Evolutionary conservation across 2,329 filamentous ascomycete genomes (phyloP), one percentile per base, ranked within the genome.

Genomic region (Magnaporthiopsis poae): DNA sequence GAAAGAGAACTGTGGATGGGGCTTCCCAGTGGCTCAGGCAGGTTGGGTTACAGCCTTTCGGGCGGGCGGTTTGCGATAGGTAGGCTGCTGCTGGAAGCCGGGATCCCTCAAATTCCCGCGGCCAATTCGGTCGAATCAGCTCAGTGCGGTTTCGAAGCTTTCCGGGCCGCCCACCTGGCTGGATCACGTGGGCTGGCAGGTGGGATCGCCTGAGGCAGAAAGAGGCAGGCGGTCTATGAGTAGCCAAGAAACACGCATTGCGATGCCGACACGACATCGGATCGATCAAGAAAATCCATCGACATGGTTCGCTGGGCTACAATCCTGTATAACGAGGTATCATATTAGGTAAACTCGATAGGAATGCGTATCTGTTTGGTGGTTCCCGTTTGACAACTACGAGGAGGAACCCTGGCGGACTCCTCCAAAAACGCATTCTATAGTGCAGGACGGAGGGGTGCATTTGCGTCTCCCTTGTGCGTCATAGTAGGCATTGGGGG

Each of bases 81-180:
- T 27, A 27, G 27, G 27, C 9, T n/a, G 46, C 46, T 56, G 46
- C n/a, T 62, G 46, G 31, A 39, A 39, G 63, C 21, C 63, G 60
- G 29, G 62, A 39, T 63, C 46, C 18, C 62, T 60, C 66, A 63
- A 67, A 66, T 67, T 67, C 64, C 61, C 64, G 66, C 66, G 66
- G 35, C 35, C 59, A 61, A 56, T n/a, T 35, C 12, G 31, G 31
- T 60, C 62, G 62, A 62, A 67, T 64, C 62, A 67, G 66, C 59
- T 61, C 63, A 60, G 65, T 21, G 60, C 60, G 61, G 63, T 65
- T 65, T 65, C 63, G 63, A 65, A 66, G 65, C 65, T 66, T 56
- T 18, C 39, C 63, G 3, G 21, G 13, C 21, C 15, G 60, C n/a
- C 21, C 27, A 31, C 12, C 5, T 15, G 35, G 21, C 21, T 1